A percentile compares a stretch with the other conserved stretches of the same genome.
These are phyloP conservation scores for Penicillium macrosclerotiorum DNA, from an alignment of 495 filamentous ascomycete species.

Conservation along the genomic window DNA sequence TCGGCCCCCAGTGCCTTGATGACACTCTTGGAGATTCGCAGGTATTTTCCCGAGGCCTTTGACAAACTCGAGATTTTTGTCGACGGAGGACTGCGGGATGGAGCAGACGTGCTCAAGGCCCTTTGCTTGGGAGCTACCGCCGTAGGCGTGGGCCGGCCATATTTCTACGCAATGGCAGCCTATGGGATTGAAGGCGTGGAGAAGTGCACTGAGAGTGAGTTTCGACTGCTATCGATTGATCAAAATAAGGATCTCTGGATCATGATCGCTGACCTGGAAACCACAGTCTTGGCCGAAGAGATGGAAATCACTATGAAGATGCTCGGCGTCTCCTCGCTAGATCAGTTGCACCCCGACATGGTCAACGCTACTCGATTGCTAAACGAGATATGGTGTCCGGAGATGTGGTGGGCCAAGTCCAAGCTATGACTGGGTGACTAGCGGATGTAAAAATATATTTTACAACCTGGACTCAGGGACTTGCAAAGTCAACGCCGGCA, in stretches of 20 bases:
- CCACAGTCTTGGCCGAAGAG: conserved; percentile 19
- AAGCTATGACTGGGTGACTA: not conserved
- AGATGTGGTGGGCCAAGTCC: conserved; percentile 7
- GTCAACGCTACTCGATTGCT: conserved; percentile 18
- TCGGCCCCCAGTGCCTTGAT: conserved; percentile 59
- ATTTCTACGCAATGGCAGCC: conserved; percentile 51
- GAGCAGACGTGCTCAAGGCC: conserved; percentile 67
- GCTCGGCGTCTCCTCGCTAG: conserved; percentile 17
- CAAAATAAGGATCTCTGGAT: no score
- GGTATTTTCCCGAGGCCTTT: conserved; percentile 54
- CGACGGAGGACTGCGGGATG: conserved; percentile 63
- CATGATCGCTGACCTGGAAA: not conserved
- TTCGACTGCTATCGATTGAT: no score
- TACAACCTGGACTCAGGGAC: no score
- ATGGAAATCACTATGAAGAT: conserved; percentile 23
- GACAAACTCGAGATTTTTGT: conserved; percentile 60
- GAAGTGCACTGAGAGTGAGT: conserved; percentile 20
- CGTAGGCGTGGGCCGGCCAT: conserved; percentile 60
- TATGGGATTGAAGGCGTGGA: conserved; percentile 43
- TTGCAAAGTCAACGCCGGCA: no score
- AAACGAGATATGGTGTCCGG: conserved; percentile 25
- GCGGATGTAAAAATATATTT: not conserved
- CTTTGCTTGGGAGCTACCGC: conserved; percentile 61
- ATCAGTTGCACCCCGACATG: conserved; percentile 19
- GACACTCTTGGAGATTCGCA: conserved; percentile 61